Conservation (phyloP, 1,284 basidiomycete genomes). For the Schizophyllum amplum region DNA sequence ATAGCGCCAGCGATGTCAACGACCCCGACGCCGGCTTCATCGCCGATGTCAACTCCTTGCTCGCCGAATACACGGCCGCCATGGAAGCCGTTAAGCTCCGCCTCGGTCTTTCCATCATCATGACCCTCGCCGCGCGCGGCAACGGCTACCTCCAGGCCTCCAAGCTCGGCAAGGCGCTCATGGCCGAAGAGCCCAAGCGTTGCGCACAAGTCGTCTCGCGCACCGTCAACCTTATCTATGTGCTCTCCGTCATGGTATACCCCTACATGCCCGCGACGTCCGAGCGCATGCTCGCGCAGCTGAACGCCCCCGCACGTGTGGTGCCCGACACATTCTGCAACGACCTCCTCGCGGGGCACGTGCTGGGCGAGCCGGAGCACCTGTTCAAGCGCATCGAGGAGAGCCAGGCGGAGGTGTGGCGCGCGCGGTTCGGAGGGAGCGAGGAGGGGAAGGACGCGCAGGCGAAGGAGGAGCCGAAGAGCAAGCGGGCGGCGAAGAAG, state of each 20-base stretch:
- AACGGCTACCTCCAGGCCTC: constrained; percentile 93
- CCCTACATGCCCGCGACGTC: constrained; percentile 97
- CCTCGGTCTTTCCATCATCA: constrained; percentile 78
- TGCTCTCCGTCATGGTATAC: constrained; percentile 78
- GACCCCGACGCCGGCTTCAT: constrained; percentile 73
- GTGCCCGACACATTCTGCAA: constrained; percentile 63
- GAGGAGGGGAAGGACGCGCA: constrained; percentile 29
- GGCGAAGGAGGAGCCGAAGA: constrained; percentile 34
- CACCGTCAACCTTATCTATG: constrained; percentile 90
- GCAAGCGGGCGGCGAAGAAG: constrained; percentile 33
- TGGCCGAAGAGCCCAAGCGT: constrained; percentile 73
- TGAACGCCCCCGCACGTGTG: constrained; percentile 83
- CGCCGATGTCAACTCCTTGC: constrained; percentile 70
- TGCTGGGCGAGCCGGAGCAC: constrained; percentile 80
- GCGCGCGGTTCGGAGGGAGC: constrained; percentile 72
- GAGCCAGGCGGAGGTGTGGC: constrained; percentile 81
- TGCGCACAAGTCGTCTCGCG: constrained; percentile 89
- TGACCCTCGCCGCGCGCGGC: constrained; percentile 88
- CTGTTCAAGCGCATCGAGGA: constrained; percentile 94
- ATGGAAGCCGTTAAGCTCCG: constrained; percentile 94
- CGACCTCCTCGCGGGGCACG: constrained; percentile 86
- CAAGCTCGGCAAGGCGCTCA: constrained; percentile 86
- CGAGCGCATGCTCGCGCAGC: constrained; percentile 75
- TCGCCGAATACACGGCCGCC: constrained; percentile 77
- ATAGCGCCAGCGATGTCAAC: constrained; percentile 52